Evolutionary conservation across 768 basidiomycete species (phyloP).

Genomic region (Leccinum pellstonianum): DNA sequence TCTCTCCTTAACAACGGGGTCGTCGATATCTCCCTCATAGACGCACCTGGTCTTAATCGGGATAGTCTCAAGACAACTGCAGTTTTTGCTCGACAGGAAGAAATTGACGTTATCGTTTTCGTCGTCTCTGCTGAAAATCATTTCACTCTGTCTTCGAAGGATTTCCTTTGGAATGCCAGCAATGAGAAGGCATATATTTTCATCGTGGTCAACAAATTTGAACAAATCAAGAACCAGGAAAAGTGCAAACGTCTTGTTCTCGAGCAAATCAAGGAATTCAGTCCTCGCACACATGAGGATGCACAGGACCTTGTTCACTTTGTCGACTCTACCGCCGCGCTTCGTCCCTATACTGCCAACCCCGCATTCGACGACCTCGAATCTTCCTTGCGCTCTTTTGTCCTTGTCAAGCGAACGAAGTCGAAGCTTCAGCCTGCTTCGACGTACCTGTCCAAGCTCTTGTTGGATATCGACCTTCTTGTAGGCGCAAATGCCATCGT

Average conservation of each 20-base stretch:
- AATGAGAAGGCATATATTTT: slow-evolving; percentile 98
- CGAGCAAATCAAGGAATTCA: slow-evolving; percentile 91
- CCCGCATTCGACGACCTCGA: slow-evolving; percentile 87
- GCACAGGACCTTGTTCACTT: slow-evolving; percentile 95
- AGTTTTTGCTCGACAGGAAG: slow-evolving; percentile 92
- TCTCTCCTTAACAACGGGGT: slow-evolving; percentile 94
- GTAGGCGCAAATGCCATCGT: slow-evolving; percentile 83
- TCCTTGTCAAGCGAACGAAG: slow-evolving; percentile 92
- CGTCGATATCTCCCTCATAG: slow-evolving; percentile 97
- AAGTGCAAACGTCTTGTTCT: slow-evolving; percentile 85
- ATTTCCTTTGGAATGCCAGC: slow-evolving; percentile 90
- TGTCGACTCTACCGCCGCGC: slow-evolving; percentile 84
- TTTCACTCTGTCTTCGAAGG: slow-evolving; percentile 92
- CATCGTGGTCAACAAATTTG: slow-evolving; percentile 98
- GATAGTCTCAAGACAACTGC: slow-evolving; percentile 95
- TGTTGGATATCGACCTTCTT: slow-evolving; percentile 86
- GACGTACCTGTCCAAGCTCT: slow-evolving; percentile 88
- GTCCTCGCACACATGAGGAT: slow-evolving; percentile 89
- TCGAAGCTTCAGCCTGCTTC: slow-evolving; percentile 93
- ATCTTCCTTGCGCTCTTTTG: slow-evolving; percentile 87
- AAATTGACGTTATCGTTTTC: slow-evolving; percentile 98
- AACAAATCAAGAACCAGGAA: slow-evolving; percentile 92
- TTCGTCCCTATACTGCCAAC: slow-evolving; percentile 62
- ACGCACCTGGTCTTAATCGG: slow-evolving; percentile 95
- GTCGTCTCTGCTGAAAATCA: slow-evolving; percentile 98